Percentiles rank a stretch among this genome's conserved stretches.
phyloP scores from a whole-genome alignment of 2,329 filamentous ascomycete species.

The Neonectria magnoliae region DNA sequence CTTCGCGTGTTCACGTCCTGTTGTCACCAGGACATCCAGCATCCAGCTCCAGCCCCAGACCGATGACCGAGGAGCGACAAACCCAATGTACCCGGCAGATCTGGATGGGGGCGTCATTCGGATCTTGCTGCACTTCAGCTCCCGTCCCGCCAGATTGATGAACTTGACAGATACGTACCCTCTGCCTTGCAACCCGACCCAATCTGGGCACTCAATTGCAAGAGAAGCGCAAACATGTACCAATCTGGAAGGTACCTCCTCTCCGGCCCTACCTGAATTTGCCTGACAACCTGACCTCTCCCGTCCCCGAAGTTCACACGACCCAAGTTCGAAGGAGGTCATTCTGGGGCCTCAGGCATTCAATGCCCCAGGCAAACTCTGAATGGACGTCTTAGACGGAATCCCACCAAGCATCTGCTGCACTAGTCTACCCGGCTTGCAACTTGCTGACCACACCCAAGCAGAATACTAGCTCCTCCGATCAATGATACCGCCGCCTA shows the following conservation, averaged over 20 bases:
- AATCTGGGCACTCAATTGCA: conserved; percentile 10
- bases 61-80: conserved; percentile 22
- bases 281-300: neutral
- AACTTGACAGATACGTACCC: conserved; percentile 15
- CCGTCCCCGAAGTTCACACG: conserved; percentile 8
- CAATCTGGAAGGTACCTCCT: conserved; percentile 12
- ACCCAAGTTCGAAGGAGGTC: conserved; percentile 4
- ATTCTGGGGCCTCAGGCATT: conserved; percentile 2
- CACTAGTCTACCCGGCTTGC: neutral
- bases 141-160: conserved; percentile 11
- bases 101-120: conserved; percentile 20
- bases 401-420: neutral
- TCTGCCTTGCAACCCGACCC: conserved; percentile 5
- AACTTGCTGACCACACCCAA: conserved; percentile 22
- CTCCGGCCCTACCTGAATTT: neutral
- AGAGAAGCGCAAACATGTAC: neutral
- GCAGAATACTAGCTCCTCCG: conserved; percentile 5
- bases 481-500: conserved; percentile 18
- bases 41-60: conserved; percentile 10
- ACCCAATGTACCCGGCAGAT: conserved; percentile 12
- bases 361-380: neutral
- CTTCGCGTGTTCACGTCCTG: conserved; percentile 17
- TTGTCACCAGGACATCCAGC: conserved; percentile 12
- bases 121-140: conserved; percentile 20
- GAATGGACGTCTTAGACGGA: conserved; percentile 2